phyloP scores from a whole-genome alignment of 2,329 filamentous ascomycete genomes.

The Metarhizium anisopliae region DNA sequence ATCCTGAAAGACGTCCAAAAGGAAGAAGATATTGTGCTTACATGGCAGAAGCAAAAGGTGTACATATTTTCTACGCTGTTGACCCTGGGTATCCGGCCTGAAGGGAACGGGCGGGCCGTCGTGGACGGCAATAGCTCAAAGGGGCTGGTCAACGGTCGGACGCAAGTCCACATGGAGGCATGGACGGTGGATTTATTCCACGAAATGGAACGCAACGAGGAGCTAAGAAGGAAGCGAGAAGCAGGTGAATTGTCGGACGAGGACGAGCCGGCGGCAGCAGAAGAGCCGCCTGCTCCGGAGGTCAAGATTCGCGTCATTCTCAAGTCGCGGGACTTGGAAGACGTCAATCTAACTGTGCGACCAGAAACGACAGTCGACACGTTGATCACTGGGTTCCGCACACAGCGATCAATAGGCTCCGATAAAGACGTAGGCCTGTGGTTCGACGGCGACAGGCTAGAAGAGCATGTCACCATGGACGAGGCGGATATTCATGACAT shows the following conservation, averaged over 20 bases:
- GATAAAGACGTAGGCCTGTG: constrained; percentile 50
- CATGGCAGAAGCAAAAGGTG: constrained; percentile 64
- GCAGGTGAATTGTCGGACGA: constrained; percentile 30
- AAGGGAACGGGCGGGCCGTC: constrained; percentile 32
- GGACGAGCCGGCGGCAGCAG: constrained; percentile 15
- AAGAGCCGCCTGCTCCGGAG: constrained; percentile 15
- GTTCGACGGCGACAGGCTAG: constrained; percentile 69
- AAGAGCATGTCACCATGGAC: constrained; percentile 48
- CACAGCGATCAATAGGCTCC: constrained; percentile 38
- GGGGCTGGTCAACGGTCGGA: constrained; percentile 40
- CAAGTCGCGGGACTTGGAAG: constrained; percentile 40
- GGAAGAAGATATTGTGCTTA: constrained; percentile 58
- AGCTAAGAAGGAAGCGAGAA: constrained; percentile 34
- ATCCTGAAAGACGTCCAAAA: constrained; percentile 28
- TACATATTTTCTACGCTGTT: constrained; percentile 69
- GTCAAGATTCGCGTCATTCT: constrained; percentile 42
- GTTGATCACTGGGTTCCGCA: constrained; percentile 54
- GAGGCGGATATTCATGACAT: constrained; percentile 66
- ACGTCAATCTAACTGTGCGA: constrained; percentile 41
- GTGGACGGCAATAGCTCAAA: constrained; percentile 25
- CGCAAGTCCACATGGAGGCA: constrained; percentile 64
- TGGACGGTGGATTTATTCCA: constrained; percentile 60
- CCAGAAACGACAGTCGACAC: constrained; percentile 50
- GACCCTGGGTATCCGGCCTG: constrained; percentile 51
- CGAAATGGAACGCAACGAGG: constrained; percentile 37